A percentile compares a stretch with the other conserved stretches of the same genome.
phyloP scores from a whole-genome alignment of 441 rosid genomes.

The Biscutella laevigata region DNA sequence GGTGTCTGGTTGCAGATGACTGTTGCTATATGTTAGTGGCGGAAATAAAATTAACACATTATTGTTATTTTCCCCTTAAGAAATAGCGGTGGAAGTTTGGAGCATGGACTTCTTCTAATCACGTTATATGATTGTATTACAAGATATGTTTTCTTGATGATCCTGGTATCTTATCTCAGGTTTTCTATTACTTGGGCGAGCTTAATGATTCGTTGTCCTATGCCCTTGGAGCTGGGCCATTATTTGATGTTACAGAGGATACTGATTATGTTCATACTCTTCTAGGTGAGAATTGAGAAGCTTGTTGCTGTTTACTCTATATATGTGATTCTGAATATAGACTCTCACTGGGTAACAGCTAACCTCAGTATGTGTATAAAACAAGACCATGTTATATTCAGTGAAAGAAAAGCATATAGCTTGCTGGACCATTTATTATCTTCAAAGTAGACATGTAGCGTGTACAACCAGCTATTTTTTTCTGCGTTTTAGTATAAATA shows the following conservation, averaged over 20 bases:
- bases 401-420: not conserved
- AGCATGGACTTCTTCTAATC: not conserved
- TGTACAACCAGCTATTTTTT: not conserved
- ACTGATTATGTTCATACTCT: constrained; percentile 89
- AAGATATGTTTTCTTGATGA: constrained; percentile 5
- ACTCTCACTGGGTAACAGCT: not conserved
- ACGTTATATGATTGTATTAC: not conserved
- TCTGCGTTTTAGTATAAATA: not conserved
- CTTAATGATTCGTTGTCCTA: constrained; percentile 84
- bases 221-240: constrained; percentile 91
- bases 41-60: not conserved
- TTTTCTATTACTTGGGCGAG: constrained; percentile 87
- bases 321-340: not conserved
- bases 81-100: constrained; percentile 1
- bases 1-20: not conserved
- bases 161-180: constrained; percentile 35
- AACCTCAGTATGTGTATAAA: not conserved
- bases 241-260: constrained; percentile 91
- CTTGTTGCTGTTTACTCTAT: not conserved
- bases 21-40: not conserved
- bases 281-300: constrained; percentile 47
- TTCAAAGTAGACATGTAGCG: not conserved
- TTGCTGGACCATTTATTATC: not conserved
- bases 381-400: not conserved
- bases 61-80: not conserved